Base-by-base conservation (phyloP, 129 eudicot genomes). In the Kitagawia praeruptora region DNA sequence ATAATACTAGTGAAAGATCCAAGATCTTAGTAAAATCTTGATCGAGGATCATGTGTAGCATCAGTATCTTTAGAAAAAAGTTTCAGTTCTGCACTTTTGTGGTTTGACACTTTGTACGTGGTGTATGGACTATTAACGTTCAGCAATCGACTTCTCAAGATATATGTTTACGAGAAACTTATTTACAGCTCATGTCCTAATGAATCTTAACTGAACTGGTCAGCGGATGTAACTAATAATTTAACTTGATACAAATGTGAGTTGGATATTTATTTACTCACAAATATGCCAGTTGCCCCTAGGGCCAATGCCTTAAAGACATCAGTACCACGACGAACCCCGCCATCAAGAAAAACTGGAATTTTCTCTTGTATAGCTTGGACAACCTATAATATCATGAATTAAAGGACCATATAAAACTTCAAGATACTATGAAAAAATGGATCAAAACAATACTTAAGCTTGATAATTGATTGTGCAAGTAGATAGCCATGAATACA, bases 231-330 rank as follows among this genome's bases (percentile, higher is more conserved):
- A 34, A 19, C 61, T 19, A 19, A 53, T 1, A 19, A 53, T 19
- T 53, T 53, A 61, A 61, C 34, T n/a, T n/a, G 13, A 9, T 38
- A 79, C 15, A 37, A 8, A 45, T 51, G n/a, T 41, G 53, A 51
- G 40, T 66, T 41, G 44, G 63, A 74, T n/a, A 25, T 47, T 53
- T 34, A 49, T 53, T 46, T 18, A 85, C 95, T 89, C 87, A 92
- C 97, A 77, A 92, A 90, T 64, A 92, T 84, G 40, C 97, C 97
- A 1, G 96, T 83, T 56, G 97, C 97, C 66, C 97, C 97, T 28
- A 92, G 90, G 56, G 97, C 96, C 86, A 92, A 81, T 79, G 96
- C 96, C 82, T 92, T 92, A 82, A 90, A 92, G 77, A 92, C 97
- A 77, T 92, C 96, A 4, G 97, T 92, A 75, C 96, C 97, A 83